Base-by-base conservation (phyloP, 2,329 filamentous ascomycete genomes). In the Penicillium sp. region DNA sequence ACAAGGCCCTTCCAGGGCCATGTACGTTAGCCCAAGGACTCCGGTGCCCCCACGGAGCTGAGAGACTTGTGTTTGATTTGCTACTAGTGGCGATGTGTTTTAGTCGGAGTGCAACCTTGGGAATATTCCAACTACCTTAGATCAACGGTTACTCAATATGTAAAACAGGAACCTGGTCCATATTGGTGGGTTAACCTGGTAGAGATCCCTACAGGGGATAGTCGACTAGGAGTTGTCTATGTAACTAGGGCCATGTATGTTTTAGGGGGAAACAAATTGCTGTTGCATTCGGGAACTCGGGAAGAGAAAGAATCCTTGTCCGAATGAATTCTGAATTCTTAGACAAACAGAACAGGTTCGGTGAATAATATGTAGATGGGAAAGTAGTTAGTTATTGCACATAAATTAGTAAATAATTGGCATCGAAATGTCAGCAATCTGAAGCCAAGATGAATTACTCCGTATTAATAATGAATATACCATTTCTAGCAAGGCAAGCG, bases 71-170 rank as follows among this genome's bases (percentile, higher is more conserved):
- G 31, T 41, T 23, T 49, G 52, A 44, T 50, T 55, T 50, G 52
- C 52, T 47, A 48, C 34, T 43, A 38, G 52, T 50, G 43, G 36
- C 16, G 38, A 55, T 45, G 16, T 45, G 48, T 52, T 40, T 46
- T 38, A 50, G 40, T 7, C 25, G 27, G 19, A 56, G 53, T 56
- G 54, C 48, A 53, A 56, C 54, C 15, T 44, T 27, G 23, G 23
- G 4, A 5, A 44, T 27, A 47, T 29, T 52, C 41, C 31, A 31
- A 15, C 53, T 33, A 55, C 47, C 15, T 29, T 53, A 19, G 34
- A 56, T 53, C 49, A 47, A 52, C 48, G 41, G 41, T 55, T 33
- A 50, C 53, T 44, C 53, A 25, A 36, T 39, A 53, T 56, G 43
- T 33, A 53, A 41, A 46, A 33, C 13, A 36, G 23, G 23, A 19